These are phyloP conservation scores for Paradendryphiella salina DNA, from an alignment of 2,329 filamentous ascomycete species.

Conservation along the genomic window DNA sequence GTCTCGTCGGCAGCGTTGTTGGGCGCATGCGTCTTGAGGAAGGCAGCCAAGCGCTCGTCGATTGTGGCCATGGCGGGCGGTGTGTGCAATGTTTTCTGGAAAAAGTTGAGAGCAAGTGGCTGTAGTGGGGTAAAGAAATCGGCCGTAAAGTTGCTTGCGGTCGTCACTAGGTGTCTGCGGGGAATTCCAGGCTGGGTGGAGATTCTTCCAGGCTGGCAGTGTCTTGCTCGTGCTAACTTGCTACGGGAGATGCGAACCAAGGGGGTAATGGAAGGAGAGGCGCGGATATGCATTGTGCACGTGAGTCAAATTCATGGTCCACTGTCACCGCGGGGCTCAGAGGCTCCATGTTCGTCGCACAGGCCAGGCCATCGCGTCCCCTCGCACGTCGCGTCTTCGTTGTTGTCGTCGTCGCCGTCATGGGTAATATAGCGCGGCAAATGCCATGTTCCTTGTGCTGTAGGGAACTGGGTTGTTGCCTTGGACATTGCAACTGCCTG, in stretches of 20 bases:
- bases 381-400: conserved; percentile 9
- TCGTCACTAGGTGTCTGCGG: conserved; percentile 15
- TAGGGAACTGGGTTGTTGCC: no score
- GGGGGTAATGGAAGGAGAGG: conserved; percentile 23
- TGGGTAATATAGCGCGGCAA: background rate
- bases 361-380: conserved; percentile 20
- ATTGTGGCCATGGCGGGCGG: conserved; percentile 44
- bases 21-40: conserved; percentile 45
- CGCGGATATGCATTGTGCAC: conserved; percentile 32
- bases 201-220: conserved; percentile 8
- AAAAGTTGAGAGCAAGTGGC: conserved; percentile 37
- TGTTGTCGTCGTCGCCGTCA: background rate
- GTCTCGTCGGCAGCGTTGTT: conserved; percentile 44
- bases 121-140: conserved; percentile 42
- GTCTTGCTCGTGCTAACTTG: conserved; percentile 19
- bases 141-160: conserved; percentile 20
- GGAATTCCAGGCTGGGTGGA: conserved; percentile 7
- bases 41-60: conserved; percentile 41
- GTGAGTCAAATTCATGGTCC: conserved; percentile 39
- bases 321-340: conserved; percentile 32
- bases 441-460: no score
- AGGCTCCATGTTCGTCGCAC: conserved; percentile 19
- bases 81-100: conserved; percentile 24
- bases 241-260: conserved; percentile 30
- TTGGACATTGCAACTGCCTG: no score